phyloP scores from a whole-genome alignment of 257 asterid species.

The Salvia miltiorrhiza region DNA sequence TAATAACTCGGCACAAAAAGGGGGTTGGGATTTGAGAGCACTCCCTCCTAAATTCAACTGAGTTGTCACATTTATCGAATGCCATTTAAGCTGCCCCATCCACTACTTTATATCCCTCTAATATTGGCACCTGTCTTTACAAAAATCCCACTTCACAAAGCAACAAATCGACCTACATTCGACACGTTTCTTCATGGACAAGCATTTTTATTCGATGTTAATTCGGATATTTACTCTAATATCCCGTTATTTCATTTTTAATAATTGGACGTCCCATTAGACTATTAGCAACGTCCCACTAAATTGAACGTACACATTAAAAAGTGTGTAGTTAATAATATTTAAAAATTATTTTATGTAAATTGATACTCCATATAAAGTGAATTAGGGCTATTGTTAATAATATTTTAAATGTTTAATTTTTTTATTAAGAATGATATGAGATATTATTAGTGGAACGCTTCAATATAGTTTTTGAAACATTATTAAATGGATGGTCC shows the following conservation, averaged over 20 bases:
- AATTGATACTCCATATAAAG: too few species aligned
- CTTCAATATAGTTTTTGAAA: too few species aligned
- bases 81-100: slow-evolving; percentile 31
- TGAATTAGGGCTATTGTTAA: too few species aligned
- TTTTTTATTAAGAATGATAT: too few species aligned
- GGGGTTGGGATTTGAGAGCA: neutral
- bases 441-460: too few species aligned
- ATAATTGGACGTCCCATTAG: too few species aligned
- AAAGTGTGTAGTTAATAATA: too few species aligned
- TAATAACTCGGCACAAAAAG: neutral
- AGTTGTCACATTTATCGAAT: slow-evolving; percentile 20
- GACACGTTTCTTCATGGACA: slow-evolving; percentile 34
- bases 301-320: too few species aligned
- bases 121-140: slow-evolving; percentile 27
- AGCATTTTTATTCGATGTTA: slow-evolving; percentile 11
- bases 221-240: neutral
- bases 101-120: slow-evolving; percentile 28
- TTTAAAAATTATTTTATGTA: too few species aligned
- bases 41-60: neutral
- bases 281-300: too few species aligned
- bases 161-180: neutral
- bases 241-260: neutral
- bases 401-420: too few species aligned
- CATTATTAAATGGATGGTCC: too few species aligned
- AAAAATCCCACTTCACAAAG: slow-evolving; percentile 33